Evolutionary conservation across 2,329 filamentous ascomycete genomes (phyloP).

Genomic region (Exophiala lecanii-corni): DNA sequence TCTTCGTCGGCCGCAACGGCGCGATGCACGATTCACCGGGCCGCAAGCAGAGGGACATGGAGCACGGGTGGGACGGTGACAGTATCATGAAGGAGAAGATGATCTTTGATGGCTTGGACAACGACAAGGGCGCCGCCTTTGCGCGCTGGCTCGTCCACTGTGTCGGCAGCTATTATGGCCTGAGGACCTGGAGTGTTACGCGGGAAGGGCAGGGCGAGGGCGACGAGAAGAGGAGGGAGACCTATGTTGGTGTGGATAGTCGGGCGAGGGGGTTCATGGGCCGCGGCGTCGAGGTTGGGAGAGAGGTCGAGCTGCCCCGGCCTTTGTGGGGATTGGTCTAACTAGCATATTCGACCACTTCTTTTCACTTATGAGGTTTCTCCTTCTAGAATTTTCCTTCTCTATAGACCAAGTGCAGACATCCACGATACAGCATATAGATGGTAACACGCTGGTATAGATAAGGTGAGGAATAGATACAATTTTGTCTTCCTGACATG

Average conservation of each 20-base stretch:
- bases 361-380: too few relatives aligned
- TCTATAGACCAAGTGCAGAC: too few relatives aligned
- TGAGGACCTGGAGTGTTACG: slow-evolving; percentile 71
- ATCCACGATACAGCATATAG: too few relatives aligned
- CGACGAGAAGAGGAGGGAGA: slow-evolving; percentile 48
- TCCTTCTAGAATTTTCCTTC: too few relatives aligned
- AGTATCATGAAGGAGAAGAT: slow-evolving; percentile 56
- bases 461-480: too few relatives aligned
- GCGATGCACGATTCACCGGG: slow-evolving; percentile 57
- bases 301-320: slow-evolving; percentile 29
- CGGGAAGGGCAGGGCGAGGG: slow-evolving; percentile 16
- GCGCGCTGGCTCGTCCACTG: slow-evolving; percentile 93
- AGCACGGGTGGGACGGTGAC: slow-evolving; percentile 19
- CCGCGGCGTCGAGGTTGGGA: slow-evolving; percentile 23
- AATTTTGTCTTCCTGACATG: too few relatives aligned
- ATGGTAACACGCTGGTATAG: too few relatives aligned
- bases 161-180: slow-evolving; percentile 86
- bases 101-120: slow-evolving; percentile 74
- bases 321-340: slow-evolving; percentile 33
- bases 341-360: slow-evolving; percentile 5
- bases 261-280: slow-evolving; percentile 39
- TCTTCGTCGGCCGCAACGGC: slow-evolving; percentile 72
- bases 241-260: slow-evolving; percentile 67
- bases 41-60: slow-evolving; percentile 50
- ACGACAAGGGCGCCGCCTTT: slow-evolving; percentile 73